phyloP scores from a whole-genome alignment of 164 flowering plant species.

The Vitis riparia region DNA sequence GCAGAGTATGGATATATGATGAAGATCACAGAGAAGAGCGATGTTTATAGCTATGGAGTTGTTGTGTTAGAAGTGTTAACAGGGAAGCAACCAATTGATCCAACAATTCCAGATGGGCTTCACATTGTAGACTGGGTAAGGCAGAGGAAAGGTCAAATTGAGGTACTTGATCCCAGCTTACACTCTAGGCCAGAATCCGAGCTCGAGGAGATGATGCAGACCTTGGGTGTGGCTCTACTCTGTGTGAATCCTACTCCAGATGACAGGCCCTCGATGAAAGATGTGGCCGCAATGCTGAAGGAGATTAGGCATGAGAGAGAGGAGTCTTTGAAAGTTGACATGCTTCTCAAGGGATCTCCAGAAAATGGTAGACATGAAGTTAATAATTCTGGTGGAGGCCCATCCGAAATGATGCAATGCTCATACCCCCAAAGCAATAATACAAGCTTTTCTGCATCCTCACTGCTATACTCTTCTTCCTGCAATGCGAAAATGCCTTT shows the following conservation, averaged over 20 bases:
- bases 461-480: conserved; percentile 26
- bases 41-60: conserved; percentile 71
- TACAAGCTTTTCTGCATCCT: conserved; percentile 31
- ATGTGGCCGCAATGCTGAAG: conserved; percentile 54
- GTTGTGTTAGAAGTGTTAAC: conserved; percentile 67
- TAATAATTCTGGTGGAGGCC: conserved; percentile 8
- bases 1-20: conserved; percentile 68
- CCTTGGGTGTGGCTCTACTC: conserved; percentile 66
- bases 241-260: conserved; percentile 61
- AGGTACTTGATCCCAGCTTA: conserved; percentile 50
- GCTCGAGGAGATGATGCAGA: conserved; percentile 61
- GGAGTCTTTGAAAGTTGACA: conserved; percentile 27
- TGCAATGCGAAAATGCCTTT: conserved; percentile 12
- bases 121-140: conserved; percentile 77
- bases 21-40: conserved; percentile 73
- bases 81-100: conserved; percentile 75
- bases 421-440: conserved; percentile 19
- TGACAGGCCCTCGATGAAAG: conserved; percentile 79
- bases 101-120: conserved; percentile 69
- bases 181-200: conserved; percentile 49
- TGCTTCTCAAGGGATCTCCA: conserved; percentile 22
- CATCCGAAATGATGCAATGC: neutral
- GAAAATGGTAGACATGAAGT: neutral
- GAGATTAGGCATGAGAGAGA: conserved; percentile 37
- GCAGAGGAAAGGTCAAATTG: conserved; percentile 40